Conservation (phyloP, 371 early-diverging fungal species). For the Dinochytrium kinnereticum region DNA sequence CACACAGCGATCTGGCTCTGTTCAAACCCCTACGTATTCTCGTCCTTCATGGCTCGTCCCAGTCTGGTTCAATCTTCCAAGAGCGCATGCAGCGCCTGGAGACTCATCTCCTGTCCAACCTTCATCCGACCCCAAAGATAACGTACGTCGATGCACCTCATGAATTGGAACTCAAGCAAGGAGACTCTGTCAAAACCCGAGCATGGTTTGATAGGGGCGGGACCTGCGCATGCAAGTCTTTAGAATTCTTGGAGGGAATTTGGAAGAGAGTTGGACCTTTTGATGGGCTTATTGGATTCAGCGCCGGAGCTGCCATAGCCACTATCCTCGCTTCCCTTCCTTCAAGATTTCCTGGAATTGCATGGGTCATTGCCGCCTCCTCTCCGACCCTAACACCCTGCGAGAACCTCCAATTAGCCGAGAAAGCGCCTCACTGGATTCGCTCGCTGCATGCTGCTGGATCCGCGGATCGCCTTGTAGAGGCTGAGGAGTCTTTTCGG, state of each 20-base stretch:
- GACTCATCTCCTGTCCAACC: too few relatives aligned
- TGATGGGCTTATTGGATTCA: slow-evolving; percentile 33
- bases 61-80: too few relatives aligned
- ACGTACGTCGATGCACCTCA: too few relatives aligned
- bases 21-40: too few relatives aligned
- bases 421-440: neutral
- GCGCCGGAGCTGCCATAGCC: slow-evolving; percentile 16
- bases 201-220: too few relatives aligned
- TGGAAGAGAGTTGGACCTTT: slow-evolving; percentile 32
- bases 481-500: neutral
- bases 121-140: too few relatives aligned
- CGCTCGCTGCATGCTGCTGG: slow-evolving; percentile 30
- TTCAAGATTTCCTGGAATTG: slow-evolving; percentile 7
- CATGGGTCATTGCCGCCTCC: slow-evolving; percentile 3
- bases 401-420: neutral
- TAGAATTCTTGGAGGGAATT: slow-evolving; percentile 6
- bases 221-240: slow-evolving; percentile 18
- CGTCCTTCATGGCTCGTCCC: too few relatives aligned
- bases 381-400: neutral
- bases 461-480: slow-evolving; percentile 19
- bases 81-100: too few relatives aligned
- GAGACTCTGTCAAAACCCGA: too few relatives aligned
- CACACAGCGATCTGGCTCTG: too few relatives aligned
- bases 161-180: too few relatives aligned
- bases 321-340: slow-evolving; percentile 12